Percentiles rank a stretch among this genome's conserved stretches.
Evolutionary conservation across 148 eudicot genomes (phyloP).

Genomic region (Diospyros lotus): DNA sequence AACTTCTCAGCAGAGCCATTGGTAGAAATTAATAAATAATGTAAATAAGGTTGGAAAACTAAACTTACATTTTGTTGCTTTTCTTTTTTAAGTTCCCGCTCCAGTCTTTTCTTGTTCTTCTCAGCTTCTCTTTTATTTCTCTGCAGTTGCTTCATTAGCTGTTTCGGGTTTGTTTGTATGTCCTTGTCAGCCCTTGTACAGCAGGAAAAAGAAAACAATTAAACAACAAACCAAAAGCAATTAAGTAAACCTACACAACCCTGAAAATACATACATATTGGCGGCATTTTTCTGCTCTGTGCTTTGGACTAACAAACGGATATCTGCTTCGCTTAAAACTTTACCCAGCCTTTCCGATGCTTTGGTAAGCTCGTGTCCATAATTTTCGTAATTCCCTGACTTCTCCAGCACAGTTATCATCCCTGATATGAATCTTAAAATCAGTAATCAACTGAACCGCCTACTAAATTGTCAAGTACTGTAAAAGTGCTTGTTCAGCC

Average conservation of each 20-base stretch:
- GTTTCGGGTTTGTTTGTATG: slow-evolving; percentile 40
- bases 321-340: slow-evolving; percentile 75
- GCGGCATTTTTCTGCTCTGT: slow-evolving; percentile 53
- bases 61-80: slow-evolving; percentile 75
- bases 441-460: slow-evolving; percentile 2
- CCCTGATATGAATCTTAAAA: slow-evolving; percentile 37
- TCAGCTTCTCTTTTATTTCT: slow-evolving; percentile 64
- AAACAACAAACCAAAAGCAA: slow-evolving; percentile 7
- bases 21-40: neutral
- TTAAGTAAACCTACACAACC: neutral
- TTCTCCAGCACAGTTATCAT: slow-evolving; percentile 49
- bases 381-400: slow-evolving; percentile 33
- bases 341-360: slow-evolving; percentile 64
- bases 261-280: slow-evolving; percentile 50
- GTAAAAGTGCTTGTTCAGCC: neutral
- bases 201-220: neutral
- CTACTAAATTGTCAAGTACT: neutral
- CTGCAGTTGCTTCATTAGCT: slow-evolving; percentile 67
- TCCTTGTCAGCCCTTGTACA: slow-evolving; percentile 67
- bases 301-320: slow-evolving; percentile 50
- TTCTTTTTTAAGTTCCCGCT: slow-evolving; percentile 75
- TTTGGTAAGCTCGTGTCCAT: slow-evolving; percentile 43
- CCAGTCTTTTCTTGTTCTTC: slow-evolving; percentile 73
- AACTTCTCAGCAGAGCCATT: neutral
- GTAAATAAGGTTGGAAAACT: slow-evolving; percentile 1